A percentile compares a stretch with the other conserved stretches of the same genome.
phyloP scores from a whole-genome alignment of 2,329 filamentous ascomycete species.

The Pseudopithomyces chartarum region DNA sequence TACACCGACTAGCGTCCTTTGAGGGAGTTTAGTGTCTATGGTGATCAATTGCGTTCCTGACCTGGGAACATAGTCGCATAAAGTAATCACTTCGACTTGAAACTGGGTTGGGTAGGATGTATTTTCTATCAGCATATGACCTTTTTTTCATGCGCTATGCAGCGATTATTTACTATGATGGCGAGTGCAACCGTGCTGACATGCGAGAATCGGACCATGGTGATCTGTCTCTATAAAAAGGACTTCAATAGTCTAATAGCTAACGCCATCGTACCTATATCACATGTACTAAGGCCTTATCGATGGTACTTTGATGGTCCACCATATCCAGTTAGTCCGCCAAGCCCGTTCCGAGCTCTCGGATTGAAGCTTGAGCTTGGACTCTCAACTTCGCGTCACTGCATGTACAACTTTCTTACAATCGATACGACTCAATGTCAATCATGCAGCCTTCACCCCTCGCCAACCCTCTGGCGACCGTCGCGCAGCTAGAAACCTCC shows the following conservation, averaged over 20 bases:
- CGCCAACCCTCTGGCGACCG: constrained; percentile 72
- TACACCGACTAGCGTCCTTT: no score
- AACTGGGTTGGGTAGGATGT: background rate
- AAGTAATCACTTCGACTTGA: background rate
- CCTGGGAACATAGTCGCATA: background rate
- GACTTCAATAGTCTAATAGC: background rate
- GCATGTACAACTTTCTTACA: background rate
- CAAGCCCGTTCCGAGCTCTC: constrained; percentile 6
- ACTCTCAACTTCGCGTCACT: background rate
- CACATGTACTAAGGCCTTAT: background rate
- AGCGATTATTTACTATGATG: background rate
- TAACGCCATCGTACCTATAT: background rate
- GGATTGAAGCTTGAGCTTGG: constrained; percentile 11
- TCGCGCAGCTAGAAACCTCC: constrained; percentile 68
- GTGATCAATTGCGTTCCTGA: background rate
- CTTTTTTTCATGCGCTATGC: background rate
- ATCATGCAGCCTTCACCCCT: constrained; percentile 49
- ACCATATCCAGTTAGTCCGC: constrained; percentile 5
- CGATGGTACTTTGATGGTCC: background rate
- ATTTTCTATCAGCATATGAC: background rate
- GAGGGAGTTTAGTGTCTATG: background rate
- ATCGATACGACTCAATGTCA: background rate
- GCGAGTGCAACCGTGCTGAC: no score
- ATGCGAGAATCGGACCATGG: background rate
- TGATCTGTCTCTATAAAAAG: no score